Evolutionary conservation across 2,329 filamentous ascomycete genomes (phyloP).

Genomic region (Didymosphaeria variabile): DNA sequence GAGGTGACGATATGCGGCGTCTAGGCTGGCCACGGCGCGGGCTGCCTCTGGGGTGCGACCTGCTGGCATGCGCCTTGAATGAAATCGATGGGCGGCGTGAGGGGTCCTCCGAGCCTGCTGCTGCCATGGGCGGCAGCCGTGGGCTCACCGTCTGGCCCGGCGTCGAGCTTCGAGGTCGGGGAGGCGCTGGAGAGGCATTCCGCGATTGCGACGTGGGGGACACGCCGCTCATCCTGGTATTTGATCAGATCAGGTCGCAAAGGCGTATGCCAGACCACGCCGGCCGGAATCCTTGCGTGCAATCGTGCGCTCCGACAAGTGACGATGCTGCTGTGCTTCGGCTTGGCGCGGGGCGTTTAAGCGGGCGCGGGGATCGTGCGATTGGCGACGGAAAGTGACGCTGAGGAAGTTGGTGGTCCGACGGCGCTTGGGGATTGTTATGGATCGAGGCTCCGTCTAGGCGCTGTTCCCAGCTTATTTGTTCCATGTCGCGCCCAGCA

Average conservation of each 20-base stretch:
- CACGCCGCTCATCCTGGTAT: conserved; percentile 42
- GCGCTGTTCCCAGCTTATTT: not conserved
- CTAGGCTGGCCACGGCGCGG: conserved; percentile 42
- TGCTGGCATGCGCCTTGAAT: conserved; percentile 46
- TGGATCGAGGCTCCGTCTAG: conserved; percentile 1
- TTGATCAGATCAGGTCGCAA: conserved; percentile 18
- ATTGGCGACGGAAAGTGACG: conserved; percentile 8
- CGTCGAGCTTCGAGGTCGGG: conserved; percentile 21
- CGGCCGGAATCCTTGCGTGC: conserved; percentile 15
- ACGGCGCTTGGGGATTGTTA: not conserved
- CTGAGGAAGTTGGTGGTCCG: conserved; percentile 2
- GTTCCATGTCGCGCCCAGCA: conserved; percentile 8
- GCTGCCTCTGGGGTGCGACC: conserved; percentile 41
- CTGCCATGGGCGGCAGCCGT: conserved; percentile 33
- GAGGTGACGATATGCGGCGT: conserved; percentile 51
- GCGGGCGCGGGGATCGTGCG: conserved; percentile 1
- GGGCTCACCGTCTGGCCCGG: conserved; percentile 36
- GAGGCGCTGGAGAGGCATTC: conserved; percentile 37
- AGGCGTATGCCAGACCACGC: conserved; percentile 29
- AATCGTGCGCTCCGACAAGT: conserved; percentile 14
- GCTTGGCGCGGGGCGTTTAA: conserved; percentile 12
- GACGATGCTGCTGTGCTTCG: conserved; percentile 15
- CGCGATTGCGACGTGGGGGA: conserved; percentile 44
- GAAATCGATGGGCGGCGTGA: conserved; percentile 50
- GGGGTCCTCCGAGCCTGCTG: conserved; percentile 34